Evolutionary conservation across 306 rosid genomes (phyloP), one percentile per base, ranked within the genome.

Genomic region (Alnus glutinosa): DNA sequence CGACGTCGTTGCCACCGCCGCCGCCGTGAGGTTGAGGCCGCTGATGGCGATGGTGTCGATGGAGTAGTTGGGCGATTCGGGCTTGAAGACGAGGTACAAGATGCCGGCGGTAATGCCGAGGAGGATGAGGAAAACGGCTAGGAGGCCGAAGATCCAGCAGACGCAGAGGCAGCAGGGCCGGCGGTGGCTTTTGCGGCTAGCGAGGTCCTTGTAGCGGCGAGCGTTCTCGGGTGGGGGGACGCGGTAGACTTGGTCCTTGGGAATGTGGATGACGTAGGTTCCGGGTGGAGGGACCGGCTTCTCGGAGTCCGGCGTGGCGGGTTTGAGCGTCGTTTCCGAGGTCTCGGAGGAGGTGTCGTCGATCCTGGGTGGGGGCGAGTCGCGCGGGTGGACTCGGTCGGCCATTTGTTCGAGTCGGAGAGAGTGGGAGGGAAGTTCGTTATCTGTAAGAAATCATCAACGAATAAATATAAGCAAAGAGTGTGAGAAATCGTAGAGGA

Each of bases 191-290:
- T 79, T 82, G 44, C 55, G 82, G 81, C 71, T 55, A 83, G 90
- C 14, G 83, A 84, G 88, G 5, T 69, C 68, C 13, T 89, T 34
- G 85, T 69, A 88, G 34, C 86, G 91, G 46, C 71, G 59, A 2
- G 96, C 86, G 42, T 92, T 92, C 74, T 90, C 96, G 5, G 89
- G 94, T 7, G 96, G 97, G 9, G 97, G 98, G 19, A 90, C 84
- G 54, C 96, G 96, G 87, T 89, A 90, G 77, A 90, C 83, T 75
- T 85, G 90, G 79, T 94, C 96, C 80, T 88, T 94, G 12, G 98
- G 98, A 64, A 92, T 82, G 71, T 88, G 78, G 76, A 94, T 82
- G 76, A 90, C 86, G 83, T 90, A 90, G 55, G 94, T 89, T n/a
- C 89, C 90, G 0, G 92, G 77, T 7, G 80, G 83, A 34, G 92